phyloP scores from a whole-genome alignment of 2,329 filamentous ascomycete genomes.

The Aspergillus neoniger region DNA sequence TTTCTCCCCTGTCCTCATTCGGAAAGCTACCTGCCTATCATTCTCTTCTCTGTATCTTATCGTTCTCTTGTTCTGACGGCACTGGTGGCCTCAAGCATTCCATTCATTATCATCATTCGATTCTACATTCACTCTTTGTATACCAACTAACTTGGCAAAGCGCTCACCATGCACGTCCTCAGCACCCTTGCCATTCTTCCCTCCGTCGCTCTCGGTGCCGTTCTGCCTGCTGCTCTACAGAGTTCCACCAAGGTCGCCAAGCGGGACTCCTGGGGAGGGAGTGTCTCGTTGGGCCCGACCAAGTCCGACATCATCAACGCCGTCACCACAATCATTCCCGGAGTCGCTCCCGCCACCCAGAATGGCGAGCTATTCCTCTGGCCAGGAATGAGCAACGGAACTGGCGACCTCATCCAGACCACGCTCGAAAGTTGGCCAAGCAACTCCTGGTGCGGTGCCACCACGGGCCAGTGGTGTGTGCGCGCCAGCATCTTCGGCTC shows the following conservation, averaged over 20 bases:
- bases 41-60: no score
- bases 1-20: background rate
- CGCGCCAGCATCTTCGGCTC: constrained; percentile 45
- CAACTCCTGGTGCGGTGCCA: constrained; percentile 47
- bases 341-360: constrained; percentile 40
- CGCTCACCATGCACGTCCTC: constrained; percentile 1
- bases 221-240: constrained; percentile 21
- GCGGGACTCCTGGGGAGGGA: constrained; percentile 41
- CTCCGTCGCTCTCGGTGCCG: background rate
- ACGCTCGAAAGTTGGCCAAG: constrained; percentile 46
- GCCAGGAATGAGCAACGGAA: constrained; percentile 51
- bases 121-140: background rate
- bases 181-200: background rate
- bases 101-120: background rate
- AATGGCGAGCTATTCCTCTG: constrained; percentile 46
- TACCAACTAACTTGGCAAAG: background rate
- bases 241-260: constrained; percentile 14
- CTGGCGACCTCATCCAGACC: constrained; percentile 47
- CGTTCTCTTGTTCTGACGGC: background rate
- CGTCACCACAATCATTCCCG: constrained; percentile 46
- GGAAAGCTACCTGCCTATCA: background rate
- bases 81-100: background rate
- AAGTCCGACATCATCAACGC: constrained; percentile 44
- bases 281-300: constrained; percentile 41
- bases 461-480: constrained; percentile 45